Evolutionary conservation across 768 basidiomycete species (phyloP), one percentile per base, ranked within the genome.

Genomic region (Tricholoma sp.): DNA sequence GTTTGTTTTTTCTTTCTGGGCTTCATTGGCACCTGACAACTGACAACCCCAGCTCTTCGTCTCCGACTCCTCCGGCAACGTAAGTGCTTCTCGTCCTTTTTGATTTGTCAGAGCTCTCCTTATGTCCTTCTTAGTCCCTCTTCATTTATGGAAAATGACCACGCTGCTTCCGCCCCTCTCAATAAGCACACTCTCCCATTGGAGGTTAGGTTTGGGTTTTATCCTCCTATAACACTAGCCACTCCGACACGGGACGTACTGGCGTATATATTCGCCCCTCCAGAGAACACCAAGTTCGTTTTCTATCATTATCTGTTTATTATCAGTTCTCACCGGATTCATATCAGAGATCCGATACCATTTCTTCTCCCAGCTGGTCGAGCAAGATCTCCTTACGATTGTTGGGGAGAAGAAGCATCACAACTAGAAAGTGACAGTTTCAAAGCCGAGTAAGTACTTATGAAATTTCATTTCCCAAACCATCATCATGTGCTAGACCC

Each of bases 361-460:
- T 74, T 74, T 64, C 60, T 52, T 31, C 37, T 52, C 54, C 45
- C 72, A 55, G 69, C 71, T 54, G 64, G 66, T 19, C 70, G 72
- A 60, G 56, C 68, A 35, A 69, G 73, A 52, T 78, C 83, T 39
- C 72, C 81, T 29, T 89, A 89, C 66, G 78, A 82, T 54, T 72
- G 76, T 57, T 91, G 91, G 91, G 88, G 89, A 29, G 86, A 89
- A 55, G 71, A 86, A 45, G 92, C 91, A 12, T 72, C 73, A 61
- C 83, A 83, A 68, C 77, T 95, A 46, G 83, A 86, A 66, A 81
- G 85, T 59, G 88, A 92, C 63, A 72, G 74, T 11, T 89, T 87
- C 71, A 83, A 86, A 73, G 82, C 81, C 70, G 92, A 94, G 94
- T 96, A 76, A 72, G 92, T 89, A 60, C 64, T 63, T 64, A 59